phyloP scores from a whole-genome alignment of 2,329 filamentous ascomycete genomes.

The Botrytis cinerea region DNA sequence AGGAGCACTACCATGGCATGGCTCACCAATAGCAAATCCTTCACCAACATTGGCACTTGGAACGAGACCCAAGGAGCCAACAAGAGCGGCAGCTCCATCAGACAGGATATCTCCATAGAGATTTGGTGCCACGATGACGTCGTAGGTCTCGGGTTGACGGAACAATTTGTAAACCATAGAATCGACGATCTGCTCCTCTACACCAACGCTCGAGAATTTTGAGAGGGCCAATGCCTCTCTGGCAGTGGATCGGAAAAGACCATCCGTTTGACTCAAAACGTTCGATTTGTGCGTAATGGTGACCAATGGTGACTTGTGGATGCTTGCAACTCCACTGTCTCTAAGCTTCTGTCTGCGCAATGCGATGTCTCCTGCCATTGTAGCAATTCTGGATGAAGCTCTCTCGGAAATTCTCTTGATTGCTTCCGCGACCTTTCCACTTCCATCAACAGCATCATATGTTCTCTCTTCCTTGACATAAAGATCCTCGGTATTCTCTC shows the following conservation, averaged over 20 bases:
- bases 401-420: conserved; percentile 95
- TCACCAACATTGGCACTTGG: conserved; percentile 95
- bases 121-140: conserved; percentile 97
- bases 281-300: conserved; percentile 99
- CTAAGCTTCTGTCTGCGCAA: conserved; percentile 81
- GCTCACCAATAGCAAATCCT: conserved; percentile 93
- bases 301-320: conserved; percentile 72
- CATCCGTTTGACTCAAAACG: conserved; percentile 93
- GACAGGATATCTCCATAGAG: conserved; percentile 97
- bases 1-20: conserved; percentile 93
- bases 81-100: conserved; percentile 90
- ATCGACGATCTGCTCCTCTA: conserved; percentile 99
- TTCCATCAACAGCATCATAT: conserved; percentile 65
- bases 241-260: conserved; percentile 83
- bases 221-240: conserved; percentile 68
- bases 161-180: conserved; percentile 99
- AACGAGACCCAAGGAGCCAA: conserved; percentile 88
- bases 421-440: conserved; percentile 87
- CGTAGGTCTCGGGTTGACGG: conserved; percentile 91
- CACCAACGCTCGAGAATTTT: conserved; percentile 63
- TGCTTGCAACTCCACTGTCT: conserved; percentile 55
- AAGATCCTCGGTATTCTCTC: conserved; percentile 98
- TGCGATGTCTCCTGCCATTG: conserved; percentile 94
- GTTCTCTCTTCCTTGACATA: conserved; percentile 91
- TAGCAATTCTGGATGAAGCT: conserved; percentile 81